A percentile compares a stretch with the other conserved stretches of the same genome.
Conservation (phyloP, 768 basidiomycete species). For the Cystobasidium ongulense region DNA sequence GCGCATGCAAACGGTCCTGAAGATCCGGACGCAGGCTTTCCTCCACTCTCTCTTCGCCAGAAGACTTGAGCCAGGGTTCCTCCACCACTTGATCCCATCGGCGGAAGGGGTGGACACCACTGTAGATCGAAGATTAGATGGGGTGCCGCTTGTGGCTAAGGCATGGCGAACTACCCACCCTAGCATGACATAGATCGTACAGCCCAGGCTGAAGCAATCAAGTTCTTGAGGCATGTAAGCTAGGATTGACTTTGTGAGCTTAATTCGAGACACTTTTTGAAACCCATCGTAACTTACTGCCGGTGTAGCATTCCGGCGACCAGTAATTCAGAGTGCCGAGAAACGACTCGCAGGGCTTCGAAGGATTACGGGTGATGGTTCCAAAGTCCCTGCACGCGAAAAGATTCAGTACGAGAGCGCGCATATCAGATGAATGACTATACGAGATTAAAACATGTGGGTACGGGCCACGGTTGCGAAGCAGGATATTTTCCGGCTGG, state of each 20-base stretch:
- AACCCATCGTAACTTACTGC: neutral
- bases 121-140: neutral
- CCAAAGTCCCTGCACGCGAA: conserved; percentile 26
- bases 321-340: conserved; percentile 9
- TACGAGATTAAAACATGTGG: conserved; percentile 16
- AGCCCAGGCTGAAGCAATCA: conserved; percentile 9
- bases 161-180: neutral
- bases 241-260: neutral
- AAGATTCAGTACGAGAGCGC: neutral
- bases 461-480: neutral
- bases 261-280: neutral
- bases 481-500: conserved; percentile 16
- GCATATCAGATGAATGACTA: neutral
- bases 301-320: conserved; percentile 5
- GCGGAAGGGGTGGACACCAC: neutral
- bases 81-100: neutral
- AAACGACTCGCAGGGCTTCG: neutral
- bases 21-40: neutral
- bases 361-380: neutral
- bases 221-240: neutral
- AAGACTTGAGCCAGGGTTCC: neutral
- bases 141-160: neutral
- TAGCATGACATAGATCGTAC: conserved; percentile 11
- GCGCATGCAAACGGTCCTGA: neutral
- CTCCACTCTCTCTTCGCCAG: neutral